Evolutionary conservation across 495 filamentous ascomycete genomes (phyloP), one percentile per base, ranked within the genome.

Genomic region (Clavariopsis aquatica): DNA sequence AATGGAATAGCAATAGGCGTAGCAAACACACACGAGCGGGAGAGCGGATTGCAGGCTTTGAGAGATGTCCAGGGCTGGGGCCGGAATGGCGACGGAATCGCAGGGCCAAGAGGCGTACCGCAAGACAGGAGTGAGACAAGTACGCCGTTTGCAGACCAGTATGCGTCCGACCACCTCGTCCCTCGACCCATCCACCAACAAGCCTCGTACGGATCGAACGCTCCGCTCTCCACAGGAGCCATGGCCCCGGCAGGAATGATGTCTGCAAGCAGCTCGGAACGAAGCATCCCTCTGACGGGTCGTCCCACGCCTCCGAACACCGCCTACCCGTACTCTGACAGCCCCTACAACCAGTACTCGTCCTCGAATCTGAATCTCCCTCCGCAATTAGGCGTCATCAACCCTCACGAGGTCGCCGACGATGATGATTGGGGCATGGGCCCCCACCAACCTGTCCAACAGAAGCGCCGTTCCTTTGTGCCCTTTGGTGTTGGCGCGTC

Each of bases 351-450:
- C 59, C 79, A 80, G 57, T 81, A 85, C 57, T 87, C 87, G 1
- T 79, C 80, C 4, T 85, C 82, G 28, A 79, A 78, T 71, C 83
- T 84, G 17, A 24, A 64, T 26, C 57, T 73, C 80, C 76, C 59
- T 73, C 68, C 60, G 74, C 62, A 61, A 77, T 81, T 75, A 7
- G 78, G 81, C 17, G 77, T 78, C 19, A 86, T 95, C 53, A 87
- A 96, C 70, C 91, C 91, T 0, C 84, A 88, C 63, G 86, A 87
- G 1, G 92, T 95, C 57, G 85, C 82, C 2, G 92, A 96, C 69
- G 91, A 88, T 8, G 92, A 96, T 68, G 92, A 96, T 65, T 68
- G 65, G 65, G 90, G 87, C 3, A 81, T 92, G 51, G 73, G 59
- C 17, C 61, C 56, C 59, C 22, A 31, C 26, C 76, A 67, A 67